Evolutionary conservation across 2,329 filamentous ascomycete species (phyloP).

Genomic region (Talaromyces amestolkiae): DNA sequence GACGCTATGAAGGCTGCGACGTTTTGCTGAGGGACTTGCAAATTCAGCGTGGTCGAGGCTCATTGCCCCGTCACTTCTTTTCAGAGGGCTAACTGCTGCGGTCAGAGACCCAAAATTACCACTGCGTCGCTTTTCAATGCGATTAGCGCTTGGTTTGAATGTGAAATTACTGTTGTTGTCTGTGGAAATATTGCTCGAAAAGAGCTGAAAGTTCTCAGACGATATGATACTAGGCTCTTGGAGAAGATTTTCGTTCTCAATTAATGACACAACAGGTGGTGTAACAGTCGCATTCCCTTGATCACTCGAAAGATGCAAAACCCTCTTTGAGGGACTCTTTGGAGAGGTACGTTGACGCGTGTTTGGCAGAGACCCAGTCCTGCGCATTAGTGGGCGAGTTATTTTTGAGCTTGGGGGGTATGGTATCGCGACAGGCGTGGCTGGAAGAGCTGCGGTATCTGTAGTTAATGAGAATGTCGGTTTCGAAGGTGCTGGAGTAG

Average conservation of each 20-base stretch:
- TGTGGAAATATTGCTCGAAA: slow-evolving; percentile 21
- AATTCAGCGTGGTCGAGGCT: slow-evolving; percentile 74
- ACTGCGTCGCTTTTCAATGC: slow-evolving; percentile 51
- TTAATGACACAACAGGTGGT: slow-evolving; percentile 39
- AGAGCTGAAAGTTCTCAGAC: slow-evolving; percentile 11
- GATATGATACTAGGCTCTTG: slow-evolving; percentile 6
- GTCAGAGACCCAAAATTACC: slow-evolving; percentile 50
- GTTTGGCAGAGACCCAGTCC: slow-evolving; percentile 30
- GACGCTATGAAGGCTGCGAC: slow-evolving; percentile 80
- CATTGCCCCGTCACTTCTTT: slow-evolving; percentile 88
- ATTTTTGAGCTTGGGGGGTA: slow-evolving; percentile 67
- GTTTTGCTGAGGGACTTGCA: slow-evolving; percentile 85
- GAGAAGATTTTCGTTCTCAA: slow-evolving; percentile 47
- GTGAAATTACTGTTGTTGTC: slow-evolving; percentile 44
- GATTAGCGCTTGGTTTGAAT: slow-evolving; percentile 42
- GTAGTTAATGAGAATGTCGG: not conserved
- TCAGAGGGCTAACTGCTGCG: slow-evolving; percentile 75
- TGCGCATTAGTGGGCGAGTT: slow-evolving; percentile 43
- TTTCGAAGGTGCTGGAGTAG: slow-evolving; percentile 8
- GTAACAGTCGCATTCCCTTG: slow-evolving; percentile 64
- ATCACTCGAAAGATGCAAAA: slow-evolving; percentile 67
- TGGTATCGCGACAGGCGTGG: slow-evolving; percentile 55
- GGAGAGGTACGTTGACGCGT: slow-evolving; percentile 66
- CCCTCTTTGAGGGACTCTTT: slow-evolving; percentile 77
- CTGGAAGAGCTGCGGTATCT: not conserved